Evolutionary conservation across 2,329 filamentous ascomycete genomes (phyloP), one percentile per base, ranked within the genome.

Genomic region (Fusarium nurragi): DNA sequence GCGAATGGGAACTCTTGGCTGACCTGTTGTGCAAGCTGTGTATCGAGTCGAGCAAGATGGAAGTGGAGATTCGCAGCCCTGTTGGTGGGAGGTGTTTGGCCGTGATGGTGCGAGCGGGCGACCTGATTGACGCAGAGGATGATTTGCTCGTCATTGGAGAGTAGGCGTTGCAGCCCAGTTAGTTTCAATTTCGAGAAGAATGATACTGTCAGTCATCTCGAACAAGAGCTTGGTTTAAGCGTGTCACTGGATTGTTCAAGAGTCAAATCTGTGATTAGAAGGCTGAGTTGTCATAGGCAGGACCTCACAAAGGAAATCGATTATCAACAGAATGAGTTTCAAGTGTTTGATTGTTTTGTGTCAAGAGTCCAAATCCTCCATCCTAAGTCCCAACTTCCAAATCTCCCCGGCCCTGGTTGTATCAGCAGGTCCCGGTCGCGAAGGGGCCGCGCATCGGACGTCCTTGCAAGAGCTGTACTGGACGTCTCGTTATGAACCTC

Each of bases 31-130:
- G n/a, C 12, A 32, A 74, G 70, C 47, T 73, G 14, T 77, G 65
- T 62, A 67, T 77, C 21, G 75, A 77, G 56, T 76, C 75, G n/a
- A 77, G 74, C 48, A 77, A 77, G 69, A 77, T 77, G 76, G 76
- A 77, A 47, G 61, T 77, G n/a, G 71, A 75, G 39, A 74, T 77
- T 46, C 65, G 60, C n/a, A 76, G 74, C 36, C 72, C 70, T 1
- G 46, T 66, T 0, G 51, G 43, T 18, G 76, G 76, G 5, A 70
- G 14, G 30, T 72, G 75, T 37, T 63, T 56, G 21, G 60, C 54
- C 28, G 64, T 75, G n/a, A 47, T 72, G 30, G 70, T 74, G 2
- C 55, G 49, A 22, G 67, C 68, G 25, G 75, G 76, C 1, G 71
- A 73, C 22, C 54, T 77, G 36, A 65, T 77, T 19, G 72, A 72